Evolutionary conservation across 2,329 filamentous ascomycete genomes (phyloP), one percentile per base, ranked within the genome.

Genomic region (Paramyrothecium sp.): DNA sequence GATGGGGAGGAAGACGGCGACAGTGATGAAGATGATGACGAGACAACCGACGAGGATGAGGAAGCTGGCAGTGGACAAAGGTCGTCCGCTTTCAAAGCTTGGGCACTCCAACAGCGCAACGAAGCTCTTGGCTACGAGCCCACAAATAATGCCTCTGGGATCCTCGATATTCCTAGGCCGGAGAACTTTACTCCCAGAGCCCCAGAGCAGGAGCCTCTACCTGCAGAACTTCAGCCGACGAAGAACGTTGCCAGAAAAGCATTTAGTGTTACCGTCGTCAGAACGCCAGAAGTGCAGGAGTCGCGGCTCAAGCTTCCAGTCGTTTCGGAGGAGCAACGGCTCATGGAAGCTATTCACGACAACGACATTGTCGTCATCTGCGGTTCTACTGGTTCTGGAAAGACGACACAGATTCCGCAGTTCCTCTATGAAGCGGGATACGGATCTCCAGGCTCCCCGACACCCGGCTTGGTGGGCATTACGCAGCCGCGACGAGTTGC

Each of bases 311-410:
- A 90, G 56, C 81, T 99, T 17, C 95, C 95, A 0, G 91, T 99
- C 1, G 92, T 98, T 2, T 91, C 91, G 2, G 93, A 98, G 71
- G 95, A 99, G 73, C 95, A 99, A 70, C 92, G 89, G 67, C 93
- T 99, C 30, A 98, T 99, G 93, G 95, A 99, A 74, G 92, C 93
- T 1, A 92, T 99, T 52, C 89, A 97, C 73, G 94, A 94, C 69
- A 90, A 97, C 70, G 85, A 94, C 54, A 87, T 92, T 3, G 90
- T 97, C 1, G 89, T 99, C 12, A 86, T 99, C 8, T 97, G 94
- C 76, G 95, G 95, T 73, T 89, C 92, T 16, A 99, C 96, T 34
- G 95, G 95, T 73, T 97, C 92, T 61, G 95, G 95, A 71, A 99
- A 99, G 75, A 99, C 96, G 0, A 99, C 95, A 0, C 95, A 99